Percentiles rank a stretch among this genome's conserved stretches.
Evolutionary conservation across 1,284 basidiomycete genomes (phyloP).

Genomic region (Jaminaea rosea): DNA sequence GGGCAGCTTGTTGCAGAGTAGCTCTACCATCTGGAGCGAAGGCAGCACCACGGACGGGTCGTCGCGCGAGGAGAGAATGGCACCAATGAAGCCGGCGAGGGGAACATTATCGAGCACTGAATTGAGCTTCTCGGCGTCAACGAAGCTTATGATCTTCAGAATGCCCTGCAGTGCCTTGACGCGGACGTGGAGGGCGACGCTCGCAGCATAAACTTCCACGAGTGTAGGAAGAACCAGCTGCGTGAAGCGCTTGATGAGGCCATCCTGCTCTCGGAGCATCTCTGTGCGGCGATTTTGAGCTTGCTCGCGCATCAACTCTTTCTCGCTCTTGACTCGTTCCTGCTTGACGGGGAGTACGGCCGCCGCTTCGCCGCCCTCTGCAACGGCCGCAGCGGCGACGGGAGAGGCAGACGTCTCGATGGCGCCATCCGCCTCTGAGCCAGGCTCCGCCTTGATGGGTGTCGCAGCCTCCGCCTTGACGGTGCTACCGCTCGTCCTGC

Average conservation of each 20-base stretch:
- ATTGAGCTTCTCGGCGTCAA: conserved; percentile 27
- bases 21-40: conserved; percentile 45
- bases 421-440: conserved; percentile 4
- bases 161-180: conserved; percentile 34
- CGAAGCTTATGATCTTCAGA: conserved; percentile 40
- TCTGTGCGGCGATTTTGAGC: conserved; percentile 30
- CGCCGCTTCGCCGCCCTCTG: not conserved
- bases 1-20: conserved; percentile 35
- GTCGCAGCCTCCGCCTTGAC: no score
- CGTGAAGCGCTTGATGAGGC: conserved; percentile 35
- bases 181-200: conserved; percentile 30
- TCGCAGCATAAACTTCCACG: conserved; percentile 42
- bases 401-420: conserved; percentile 2
- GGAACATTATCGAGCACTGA: conserved; percentile 35
- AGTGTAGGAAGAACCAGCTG: conserved; percentile 41
- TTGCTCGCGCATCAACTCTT: conserved; percentile 24
- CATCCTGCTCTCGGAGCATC: conserved; percentile 27
- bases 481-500: not conserved
- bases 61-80: conserved; percentile 37
- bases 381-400: conserved; percentile 10
- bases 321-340: conserved; percentile 17
- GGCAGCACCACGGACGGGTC: conserved; percentile 23
- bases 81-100: conserved; percentile 39
- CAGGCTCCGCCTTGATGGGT: not conserved
- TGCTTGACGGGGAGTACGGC: conserved; percentile 14